These are phyloP conservation scores for Pseudogymnoascus sp. DNA, from an alignment of 2,329 filamentous ascomycete genomes.

Conservation along the genomic window DNA sequence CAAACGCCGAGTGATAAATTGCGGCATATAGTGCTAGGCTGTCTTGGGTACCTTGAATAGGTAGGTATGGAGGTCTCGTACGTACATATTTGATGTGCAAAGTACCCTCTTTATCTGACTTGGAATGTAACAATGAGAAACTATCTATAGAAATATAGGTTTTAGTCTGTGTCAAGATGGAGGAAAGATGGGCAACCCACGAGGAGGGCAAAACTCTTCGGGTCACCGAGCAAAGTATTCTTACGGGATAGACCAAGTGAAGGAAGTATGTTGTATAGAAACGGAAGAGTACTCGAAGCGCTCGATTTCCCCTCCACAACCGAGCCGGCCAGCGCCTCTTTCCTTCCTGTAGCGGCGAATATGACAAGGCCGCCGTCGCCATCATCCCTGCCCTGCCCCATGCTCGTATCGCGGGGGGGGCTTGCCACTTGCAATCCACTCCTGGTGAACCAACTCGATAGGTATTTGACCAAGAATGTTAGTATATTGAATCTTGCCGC, in stretches of 20 bases:
- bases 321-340: background rate
- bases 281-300: background rate
- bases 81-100: background rate
- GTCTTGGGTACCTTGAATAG: background rate
- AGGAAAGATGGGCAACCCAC: background rate
- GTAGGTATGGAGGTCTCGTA: background rate
- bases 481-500: slow-evolving; percentile 1
- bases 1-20: background rate
- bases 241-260: background rate
- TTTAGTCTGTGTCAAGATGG: background rate
- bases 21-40: slow-evolving; percentile 5
- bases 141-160: background rate
- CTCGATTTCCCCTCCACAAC: slow-evolving; percentile 6
- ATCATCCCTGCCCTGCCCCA: background rate
- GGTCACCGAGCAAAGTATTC: background rate
- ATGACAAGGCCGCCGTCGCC: slow-evolving; percentile 7
- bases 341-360: slow-evolving; percentile 5
- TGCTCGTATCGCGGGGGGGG: slow-evolving; percentile 3
- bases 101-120: background rate
- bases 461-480: slow-evolving; percentile 7
- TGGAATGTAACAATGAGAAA: background rate
- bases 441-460: background rate
- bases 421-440: slow-evolving; percentile 8
- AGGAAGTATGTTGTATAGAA: background rate
- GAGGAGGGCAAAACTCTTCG: background rate